Evolutionary conservation across 768 basidiomycete species (phyloP).

Genomic region (Lentinus brumalis): DNA sequence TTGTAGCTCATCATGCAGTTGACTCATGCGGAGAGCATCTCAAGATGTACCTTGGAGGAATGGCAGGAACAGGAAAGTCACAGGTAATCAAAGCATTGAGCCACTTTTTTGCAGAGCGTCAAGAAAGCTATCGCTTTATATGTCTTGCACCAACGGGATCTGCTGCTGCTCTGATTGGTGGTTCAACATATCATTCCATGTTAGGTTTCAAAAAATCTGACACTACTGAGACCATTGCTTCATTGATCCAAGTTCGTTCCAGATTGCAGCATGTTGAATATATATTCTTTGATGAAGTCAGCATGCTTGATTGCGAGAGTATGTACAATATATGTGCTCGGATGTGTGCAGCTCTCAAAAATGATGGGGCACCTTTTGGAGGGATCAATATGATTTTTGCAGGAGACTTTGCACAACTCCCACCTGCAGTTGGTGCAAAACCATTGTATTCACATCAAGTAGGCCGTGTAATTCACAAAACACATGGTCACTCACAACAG

Average conservation of each 20-base stretch:
- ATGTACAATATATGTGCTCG: constrained; percentile 30
- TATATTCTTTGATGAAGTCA: constrained; percentile 44
- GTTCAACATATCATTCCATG: constrained; percentile 15
- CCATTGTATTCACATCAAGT: constrained; percentile 24
- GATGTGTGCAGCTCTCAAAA: constrained; percentile 22
- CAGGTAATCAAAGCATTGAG: constrained; percentile 17
- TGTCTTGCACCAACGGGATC: constrained; percentile 18
- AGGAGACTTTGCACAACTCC: constrained; percentile 50
- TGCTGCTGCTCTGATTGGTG: constrained; percentile 19
- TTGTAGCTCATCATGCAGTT: too few species aligned
- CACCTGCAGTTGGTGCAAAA: constrained; percentile 25
- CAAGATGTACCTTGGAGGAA: too few species aligned
- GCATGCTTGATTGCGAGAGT: constrained; percentile 38
- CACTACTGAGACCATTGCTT: not conserved
- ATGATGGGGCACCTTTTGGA: constrained; percentile 33
- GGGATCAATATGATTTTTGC: constrained; percentile 45
- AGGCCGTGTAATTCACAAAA: not conserved
- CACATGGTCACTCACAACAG: not conserved
- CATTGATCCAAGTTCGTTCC: not conserved
- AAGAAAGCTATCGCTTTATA: constrained; percentile 1
- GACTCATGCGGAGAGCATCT: too few species aligned
- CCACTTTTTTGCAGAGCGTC: constrained; percentile 5
- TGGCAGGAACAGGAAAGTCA: too few species aligned
- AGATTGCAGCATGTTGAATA: constrained; percentile 34
- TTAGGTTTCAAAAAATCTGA: constrained; percentile 1